Evolutionary conservation across 2,329 filamentous ascomycete species (phyloP).

Genomic region (Pseudopithomyces maydicus): DNA sequence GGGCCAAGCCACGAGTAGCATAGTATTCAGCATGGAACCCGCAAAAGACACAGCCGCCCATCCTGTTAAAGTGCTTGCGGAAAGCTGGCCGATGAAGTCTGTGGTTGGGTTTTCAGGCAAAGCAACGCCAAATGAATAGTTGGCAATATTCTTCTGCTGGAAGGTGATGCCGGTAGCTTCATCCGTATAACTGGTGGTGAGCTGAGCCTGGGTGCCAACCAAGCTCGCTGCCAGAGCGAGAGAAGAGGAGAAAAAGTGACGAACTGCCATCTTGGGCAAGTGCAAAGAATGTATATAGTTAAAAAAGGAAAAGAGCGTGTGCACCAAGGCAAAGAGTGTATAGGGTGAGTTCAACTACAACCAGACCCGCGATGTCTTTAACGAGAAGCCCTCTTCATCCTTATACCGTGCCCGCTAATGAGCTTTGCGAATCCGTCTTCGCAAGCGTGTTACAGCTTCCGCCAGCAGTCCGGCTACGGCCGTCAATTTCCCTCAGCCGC

Average conservation of each 20-base stretch:
- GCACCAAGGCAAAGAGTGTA: conserved; percentile 5
- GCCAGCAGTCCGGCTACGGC: neutral
- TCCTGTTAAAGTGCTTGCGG: conserved; percentile 48
- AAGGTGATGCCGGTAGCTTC: conserved; percentile 19
- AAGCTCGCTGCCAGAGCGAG: conserved; percentile 9
- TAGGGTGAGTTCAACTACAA: conserved; percentile 6
- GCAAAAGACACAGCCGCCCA: conserved; percentile 55
- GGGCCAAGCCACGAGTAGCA: conserved; percentile 56
- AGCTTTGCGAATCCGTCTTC: neutral
- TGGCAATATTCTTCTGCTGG: conserved; percentile 24
- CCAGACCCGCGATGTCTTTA: conserved; percentile 4
- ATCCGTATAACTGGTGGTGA: conserved; percentile 17
- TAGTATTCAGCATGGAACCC: conserved; percentile 50
- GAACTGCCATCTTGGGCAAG: conserved; percentile 12
- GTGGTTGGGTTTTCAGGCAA: conserved; percentile 48
- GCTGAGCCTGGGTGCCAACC: conserved; percentile 14
- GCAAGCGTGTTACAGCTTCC: conserved; percentile 5
- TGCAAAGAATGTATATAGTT: conserved; percentile 9
- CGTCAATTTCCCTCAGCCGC: neutral
- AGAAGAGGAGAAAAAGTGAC: conserved; percentile 9
- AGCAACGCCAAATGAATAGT: conserved; percentile 54
- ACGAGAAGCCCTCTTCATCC: neutral
- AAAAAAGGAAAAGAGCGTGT: conserved; percentile 2
- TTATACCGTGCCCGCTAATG: neutral
- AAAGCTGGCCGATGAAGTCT: conserved; percentile 59